A percentile compares a stretch with the other conserved stretches of the same genome.
These are phyloP conservation scores for Xylariaceae sp. DNA, from an alignment of 2,329 filamentous ascomycete genomes.

Conservation along the genomic window DNA sequence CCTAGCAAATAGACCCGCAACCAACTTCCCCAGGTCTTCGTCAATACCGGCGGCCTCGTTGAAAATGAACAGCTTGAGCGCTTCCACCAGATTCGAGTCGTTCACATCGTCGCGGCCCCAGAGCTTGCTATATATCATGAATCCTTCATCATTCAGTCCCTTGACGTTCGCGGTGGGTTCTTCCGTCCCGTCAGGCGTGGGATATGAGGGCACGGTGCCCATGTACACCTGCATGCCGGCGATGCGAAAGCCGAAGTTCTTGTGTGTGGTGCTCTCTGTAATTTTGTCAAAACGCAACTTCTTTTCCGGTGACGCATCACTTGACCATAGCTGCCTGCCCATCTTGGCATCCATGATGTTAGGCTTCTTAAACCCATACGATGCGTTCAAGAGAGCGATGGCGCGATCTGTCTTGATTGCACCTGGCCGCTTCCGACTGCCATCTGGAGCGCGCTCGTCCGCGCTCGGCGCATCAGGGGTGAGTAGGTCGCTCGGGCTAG, in stretches of 20 bases:
- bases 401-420: slow-evolving; percentile 72
- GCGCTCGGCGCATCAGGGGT: slow-evolving; percentile 14
- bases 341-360: slow-evolving; percentile 95
- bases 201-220: slow-evolving; percentile 36
- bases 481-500: slow-evolving; percentile 6
- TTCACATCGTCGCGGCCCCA: slow-evolving; percentile 52
- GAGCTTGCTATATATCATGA: slow-evolving; percentile 58
- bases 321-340: slow-evolving; percentile 79
- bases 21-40: slow-evolving; percentile 49
- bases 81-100: slow-evolving; percentile 48
- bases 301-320: slow-evolving; percentile 58
- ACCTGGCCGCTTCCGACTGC: slow-evolving; percentile 39
- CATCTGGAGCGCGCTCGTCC: slow-evolving; percentile 18
- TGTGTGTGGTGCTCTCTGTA: slow-evolving; percentile 53
- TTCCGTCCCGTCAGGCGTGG: slow-evolving; percentile 3
- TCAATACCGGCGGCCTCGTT: slow-evolving; percentile 54
- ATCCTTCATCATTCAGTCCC: slow-evolving; percentile 50
- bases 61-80: slow-evolving; percentile 54
- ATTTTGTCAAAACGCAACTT: slow-evolving; percentile 57
- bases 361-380: slow-evolving; percentile 72
- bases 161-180: slow-evolving; percentile 37
- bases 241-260: slow-evolving; percentile 56
- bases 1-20: slow-evolving; percentile 49
- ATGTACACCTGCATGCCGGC: slow-evolving; percentile 61
- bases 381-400: slow-evolving; percentile 80